Base-by-base conservation (phyloP, 495 filamentous ascomycete genomes). In the Podospora conica region DNA sequence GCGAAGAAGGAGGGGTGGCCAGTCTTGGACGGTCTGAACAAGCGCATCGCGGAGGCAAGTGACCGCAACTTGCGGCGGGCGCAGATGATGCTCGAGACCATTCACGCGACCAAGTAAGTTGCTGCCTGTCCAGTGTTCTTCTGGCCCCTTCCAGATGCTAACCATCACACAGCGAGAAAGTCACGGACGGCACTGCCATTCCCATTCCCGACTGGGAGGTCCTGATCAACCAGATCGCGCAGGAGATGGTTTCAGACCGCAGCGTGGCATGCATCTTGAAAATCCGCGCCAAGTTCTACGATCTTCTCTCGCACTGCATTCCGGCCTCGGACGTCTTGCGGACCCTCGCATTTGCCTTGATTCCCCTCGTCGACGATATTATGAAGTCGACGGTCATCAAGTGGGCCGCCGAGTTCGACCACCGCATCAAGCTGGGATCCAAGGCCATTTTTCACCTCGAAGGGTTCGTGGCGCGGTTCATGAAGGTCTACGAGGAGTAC, bases 361-460 rank as follows among this genome's bases (percentile, higher is more conserved):
- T 98, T 61, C 84, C 87, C 0, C 86, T 90, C 71, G 88, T 96
- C 31, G 94, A 97, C 68, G 93, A 96, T 73, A 86, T 82, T 22
- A 79, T 98, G 53, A 97, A 97, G 76, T 85, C 90, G 7, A 93
- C 98, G 5, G 89, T 98, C 6, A 91, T 98, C 71, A 91, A 89
- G 75, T 98, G 94, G 93, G 89, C 91, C 24, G 95, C 95, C 0
- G 97, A 97, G 70, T 98, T 95, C 72, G 96, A 98, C 76, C 95
- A 98, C 76, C 85, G 95, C 66, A 90, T 97, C 74, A 88, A 89
- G 68, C 86, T 90, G 67, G 95, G 95, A 53, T 94, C 81, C 79
- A 98, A 98, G 85, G 88, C 93, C 24, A 97, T 98, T 57, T 98
- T 98, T 76, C 95, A 98, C 70, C 84, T 98, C 0, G 95, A 98